Conservation (phyloP, 208 protist species). For the Polymyxa betae region DNA sequence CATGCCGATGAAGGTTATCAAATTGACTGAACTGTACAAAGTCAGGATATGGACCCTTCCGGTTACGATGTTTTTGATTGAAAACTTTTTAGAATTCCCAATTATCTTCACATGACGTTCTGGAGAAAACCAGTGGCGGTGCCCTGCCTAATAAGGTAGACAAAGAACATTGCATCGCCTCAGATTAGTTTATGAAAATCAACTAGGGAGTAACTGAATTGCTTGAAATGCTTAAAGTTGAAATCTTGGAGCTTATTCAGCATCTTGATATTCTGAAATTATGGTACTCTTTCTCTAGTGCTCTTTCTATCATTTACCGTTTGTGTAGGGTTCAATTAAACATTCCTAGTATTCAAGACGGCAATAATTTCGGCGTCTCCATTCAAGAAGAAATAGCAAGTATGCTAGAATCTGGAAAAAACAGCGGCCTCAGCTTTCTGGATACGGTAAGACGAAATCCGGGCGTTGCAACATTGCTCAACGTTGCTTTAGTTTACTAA, state of each 20-base stretch:
- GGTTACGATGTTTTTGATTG: not conserved
- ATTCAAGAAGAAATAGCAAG: constrained; percentile 67
- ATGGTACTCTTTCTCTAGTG: constrained; percentile 57
- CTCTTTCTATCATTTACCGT: not conserved
- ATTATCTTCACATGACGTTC: constrained; percentile 10
- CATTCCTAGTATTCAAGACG: constrained; percentile 78
- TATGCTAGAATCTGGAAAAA: constrained; percentile 47
- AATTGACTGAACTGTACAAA: constrained; percentile 35
- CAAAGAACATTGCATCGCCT: not conserved
- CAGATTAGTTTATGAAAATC: not conserved
- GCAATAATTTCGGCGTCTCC: constrained; percentile 79
- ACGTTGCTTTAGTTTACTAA: constrained; percentile 64
- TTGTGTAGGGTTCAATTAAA: constrained; percentile 69
- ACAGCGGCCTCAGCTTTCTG: constrained; percentile 27
- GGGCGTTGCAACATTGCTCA: not conserved
- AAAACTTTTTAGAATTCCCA: not conserved
- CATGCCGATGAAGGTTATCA: constrained; percentile 47
- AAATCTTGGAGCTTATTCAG: constrained; percentile 72
- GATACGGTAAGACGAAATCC: not conserved
- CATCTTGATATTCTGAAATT: constrained; percentile 69
- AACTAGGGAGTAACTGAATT: constrained; percentile 59
- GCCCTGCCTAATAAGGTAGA: constrained; percentile 3
- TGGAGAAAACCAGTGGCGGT: not conserved
- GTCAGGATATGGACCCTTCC: not conserved
- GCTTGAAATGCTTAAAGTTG: constrained; percentile 63